Conservation (phyloP, 2,329 filamentous ascomycete species). For the Colletotrichum scovillei region DNA sequence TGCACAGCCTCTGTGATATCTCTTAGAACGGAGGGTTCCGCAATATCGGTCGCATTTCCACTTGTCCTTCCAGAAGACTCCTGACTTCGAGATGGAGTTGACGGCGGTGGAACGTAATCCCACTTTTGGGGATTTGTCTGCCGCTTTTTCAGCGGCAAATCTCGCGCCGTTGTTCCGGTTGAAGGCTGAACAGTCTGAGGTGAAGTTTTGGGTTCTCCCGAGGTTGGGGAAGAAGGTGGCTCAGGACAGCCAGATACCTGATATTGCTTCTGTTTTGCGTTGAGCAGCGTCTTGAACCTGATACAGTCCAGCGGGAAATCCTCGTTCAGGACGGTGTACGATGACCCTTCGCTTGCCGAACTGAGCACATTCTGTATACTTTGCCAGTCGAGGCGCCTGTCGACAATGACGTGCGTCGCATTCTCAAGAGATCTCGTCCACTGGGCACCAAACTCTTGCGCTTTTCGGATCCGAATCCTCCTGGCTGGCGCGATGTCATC, state of each 20-base stretch:
- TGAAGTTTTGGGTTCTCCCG: constrained; percentile 35
- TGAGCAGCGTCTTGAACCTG: constrained; percentile 65
- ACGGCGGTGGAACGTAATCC: constrained; percentile 49
- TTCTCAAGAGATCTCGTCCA: constrained; percentile 71
- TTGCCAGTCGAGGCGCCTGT: constrained; percentile 72
- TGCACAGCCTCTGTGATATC: constrained; percentile 3
- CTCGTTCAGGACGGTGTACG: constrained; percentile 71
- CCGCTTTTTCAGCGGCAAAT: constrained; percentile 60
- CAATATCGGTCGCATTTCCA: neutral
- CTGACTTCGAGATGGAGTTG: constrained; percentile 51
- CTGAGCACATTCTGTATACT: constrained; percentile 71
- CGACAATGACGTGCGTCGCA: constrained; percentile 85
- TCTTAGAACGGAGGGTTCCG: neutral
- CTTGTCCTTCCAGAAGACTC: constrained; percentile 43
- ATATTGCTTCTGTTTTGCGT: constrained; percentile 70
- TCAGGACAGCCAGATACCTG: constrained; percentile 61
- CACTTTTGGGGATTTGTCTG: constrained; percentile 50
- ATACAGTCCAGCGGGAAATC: constrained; percentile 78
- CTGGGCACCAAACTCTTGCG: constrained; percentile 77
- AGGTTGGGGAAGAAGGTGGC: neutral
- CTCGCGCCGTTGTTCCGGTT: neutral
- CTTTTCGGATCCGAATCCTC: constrained; percentile 78
- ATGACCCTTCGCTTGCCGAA: constrained; percentile 37
- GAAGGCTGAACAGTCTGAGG: constrained; percentile 42
- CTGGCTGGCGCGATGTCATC: constrained; percentile 77